These are phyloP conservation scores for Periglandula ipomoeae DNA, from an alignment of 2,329 filamentous ascomycete genomes.

Conservation along the genomic window DNA sequence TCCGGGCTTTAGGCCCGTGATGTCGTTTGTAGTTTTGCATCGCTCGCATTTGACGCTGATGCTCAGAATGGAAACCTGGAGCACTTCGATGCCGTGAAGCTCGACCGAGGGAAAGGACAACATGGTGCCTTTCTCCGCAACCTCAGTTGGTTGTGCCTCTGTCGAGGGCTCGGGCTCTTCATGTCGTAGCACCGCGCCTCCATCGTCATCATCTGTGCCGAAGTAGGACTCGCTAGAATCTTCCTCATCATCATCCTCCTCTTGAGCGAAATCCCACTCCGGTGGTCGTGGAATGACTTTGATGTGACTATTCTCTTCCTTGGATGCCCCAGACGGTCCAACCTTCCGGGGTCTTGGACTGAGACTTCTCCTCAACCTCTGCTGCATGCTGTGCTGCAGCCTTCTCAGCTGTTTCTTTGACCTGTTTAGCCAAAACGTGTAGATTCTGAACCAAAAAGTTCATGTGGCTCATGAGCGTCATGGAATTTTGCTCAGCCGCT, in stretches of 20 bases:
- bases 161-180: constrained; percentile 13
- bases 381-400: constrained; percentile 8
- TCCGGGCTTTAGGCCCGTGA: constrained; percentile 54
- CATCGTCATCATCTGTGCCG: constrained; percentile 33
- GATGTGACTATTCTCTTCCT: constrained; percentile 53
- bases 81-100: constrained; percentile 65
- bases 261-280: constrained; percentile 54
- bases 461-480: constrained; percentile 62
- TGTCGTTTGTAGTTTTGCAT: constrained; percentile 65
- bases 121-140: constrained; percentile 60
- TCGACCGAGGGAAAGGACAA: constrained; percentile 72
- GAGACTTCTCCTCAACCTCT: constrained; percentile 1
- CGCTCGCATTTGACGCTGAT: constrained; percentile 69
- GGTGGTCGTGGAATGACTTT: constrained; percentile 66
- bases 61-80: constrained; percentile 58
- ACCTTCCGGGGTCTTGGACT: constrained; percentile 6
- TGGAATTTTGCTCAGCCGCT: constrained; percentile 44
- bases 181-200: constrained; percentile 30
- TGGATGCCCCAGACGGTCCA: constrained; percentile 10
- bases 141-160: constrained; percentile 14
- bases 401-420: constrained; percentile 18
- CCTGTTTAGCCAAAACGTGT: constrained; percentile 53
- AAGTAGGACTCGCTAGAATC: constrained; percentile 20
- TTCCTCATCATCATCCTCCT: constrained; percentile 32
- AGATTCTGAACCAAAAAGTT: constrained; percentile 69